Conservation (phyloP, 805 yeast species). For the Ogataea trehalophila region DNA sequence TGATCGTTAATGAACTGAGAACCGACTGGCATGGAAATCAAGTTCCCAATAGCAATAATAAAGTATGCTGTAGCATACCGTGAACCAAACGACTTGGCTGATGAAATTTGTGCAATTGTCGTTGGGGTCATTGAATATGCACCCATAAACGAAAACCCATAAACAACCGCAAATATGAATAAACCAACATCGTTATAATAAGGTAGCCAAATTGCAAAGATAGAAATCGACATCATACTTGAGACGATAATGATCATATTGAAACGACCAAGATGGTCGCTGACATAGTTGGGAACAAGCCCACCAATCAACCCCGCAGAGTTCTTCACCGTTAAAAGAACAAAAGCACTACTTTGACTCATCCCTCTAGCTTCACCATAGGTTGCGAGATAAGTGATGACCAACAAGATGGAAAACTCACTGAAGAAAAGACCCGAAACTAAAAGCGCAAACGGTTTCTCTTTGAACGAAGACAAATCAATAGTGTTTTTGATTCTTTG, state of each 20-base stretch:
- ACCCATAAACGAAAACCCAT: slow-evolving; percentile 54
- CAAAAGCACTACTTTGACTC: slow-evolving; percentile 37
- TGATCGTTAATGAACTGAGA: slow-evolving; percentile 39
- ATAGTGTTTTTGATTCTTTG: slow-evolving; percentile 29
- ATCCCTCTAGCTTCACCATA: slow-evolving; percentile 47
- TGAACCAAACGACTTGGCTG: slow-evolving; percentile 58
- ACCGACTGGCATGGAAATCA: slow-evolving; percentile 44
- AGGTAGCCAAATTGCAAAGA: slow-evolving; percentile 59
- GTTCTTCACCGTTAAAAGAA: slow-evolving; percentile 44
- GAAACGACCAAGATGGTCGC: slow-evolving; percentile 44
- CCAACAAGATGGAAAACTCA: slow-evolving; percentile 44
- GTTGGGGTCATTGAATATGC: slow-evolving; percentile 60
- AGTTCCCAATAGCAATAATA: slow-evolving; percentile 45
- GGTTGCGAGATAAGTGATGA: slow-evolving; percentile 49
- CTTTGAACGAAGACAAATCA: slow-evolving; percentile 34
- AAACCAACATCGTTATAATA: slow-evolving; percentile 36
- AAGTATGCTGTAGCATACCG: slow-evolving; percentile 66
- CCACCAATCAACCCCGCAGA: slow-evolving; percentile 39
- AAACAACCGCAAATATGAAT: slow-evolving; percentile 43
- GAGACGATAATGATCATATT: slow-evolving; percentile 45
- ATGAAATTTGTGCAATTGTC: slow-evolving; percentile 53
- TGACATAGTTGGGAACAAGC: slow-evolving; percentile 26
- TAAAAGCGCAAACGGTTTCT: slow-evolving; percentile 35
- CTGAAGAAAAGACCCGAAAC: slow-evolving; percentile 40
- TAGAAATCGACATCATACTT: slow-evolving; percentile 41